These are phyloP conservation scores for Plantago lanceolata DNA, from an alignment of 305 asterid species.

Conservation along the genomic window DNA sequence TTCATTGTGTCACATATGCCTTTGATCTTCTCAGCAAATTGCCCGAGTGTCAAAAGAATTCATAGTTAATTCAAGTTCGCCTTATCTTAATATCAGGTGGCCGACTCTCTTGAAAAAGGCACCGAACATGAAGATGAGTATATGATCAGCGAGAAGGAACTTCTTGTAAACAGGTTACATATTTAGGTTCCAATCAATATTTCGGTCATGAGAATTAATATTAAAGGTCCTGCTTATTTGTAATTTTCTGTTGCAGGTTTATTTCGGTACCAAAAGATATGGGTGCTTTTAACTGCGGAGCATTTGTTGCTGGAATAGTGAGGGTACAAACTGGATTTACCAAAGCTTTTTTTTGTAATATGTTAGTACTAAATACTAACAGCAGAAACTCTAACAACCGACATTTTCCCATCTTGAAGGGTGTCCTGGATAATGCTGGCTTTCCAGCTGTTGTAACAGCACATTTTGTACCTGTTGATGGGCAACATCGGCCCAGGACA, in stretches of 20 bases:
- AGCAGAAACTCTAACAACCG: background rate
- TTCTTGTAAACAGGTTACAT: conserved; percentile 76
- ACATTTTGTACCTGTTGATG: conserved; percentile 96
- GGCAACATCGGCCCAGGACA: conserved; percentile 93
- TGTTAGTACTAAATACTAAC: background rate
- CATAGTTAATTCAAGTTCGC: conserved; percentile 1
- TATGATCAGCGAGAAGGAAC: conserved; percentile 97
- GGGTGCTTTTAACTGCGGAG: conserved; percentile 97
- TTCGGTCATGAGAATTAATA: conserved; percentile 10
- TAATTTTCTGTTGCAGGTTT: conserved; percentile 6
- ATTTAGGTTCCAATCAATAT: background rate
- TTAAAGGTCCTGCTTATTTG: background rate
- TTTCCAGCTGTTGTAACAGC: conserved; percentile 96
- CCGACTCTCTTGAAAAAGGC: conserved; percentile 94
- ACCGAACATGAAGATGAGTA: conserved; percentile 98
- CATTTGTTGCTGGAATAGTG: conserved; percentile 94
- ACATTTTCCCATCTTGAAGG: background rate
- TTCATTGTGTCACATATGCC: conserved; percentile 1
- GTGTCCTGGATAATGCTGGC: conserved; percentile 64
- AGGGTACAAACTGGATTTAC: conserved; percentile 43
- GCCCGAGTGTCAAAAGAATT: background rate
- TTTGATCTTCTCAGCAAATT: background rate
- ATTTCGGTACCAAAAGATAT: conserved; percentile 17
- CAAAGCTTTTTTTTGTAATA: conserved; percentile 2
- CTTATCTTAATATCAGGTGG: conserved; percentile 49